These are phyloP conservation scores for Exophiala bonariae DNA, from an alignment of 2,329 filamentous ascomycete species.

Conservation along the genomic window DNA sequence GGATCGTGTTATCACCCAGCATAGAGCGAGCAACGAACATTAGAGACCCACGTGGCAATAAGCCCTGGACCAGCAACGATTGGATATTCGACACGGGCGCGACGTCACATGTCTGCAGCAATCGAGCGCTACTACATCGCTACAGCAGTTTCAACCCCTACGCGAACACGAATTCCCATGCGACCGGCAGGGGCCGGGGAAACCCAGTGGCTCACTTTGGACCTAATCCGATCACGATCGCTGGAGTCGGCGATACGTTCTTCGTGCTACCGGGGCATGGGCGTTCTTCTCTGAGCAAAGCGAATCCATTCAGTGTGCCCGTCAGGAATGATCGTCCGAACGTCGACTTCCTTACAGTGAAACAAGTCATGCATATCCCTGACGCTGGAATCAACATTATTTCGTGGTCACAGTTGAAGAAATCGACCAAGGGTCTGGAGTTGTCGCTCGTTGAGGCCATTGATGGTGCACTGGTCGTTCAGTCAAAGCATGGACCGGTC, in stretches of 20 bases:
- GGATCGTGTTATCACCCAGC: conserved; percentile 7
- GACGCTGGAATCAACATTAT: conserved; percentile 14
- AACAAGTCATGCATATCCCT: conserved; percentile 12
- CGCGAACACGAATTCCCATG: not conserved
- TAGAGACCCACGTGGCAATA: conserved; percentile 1
- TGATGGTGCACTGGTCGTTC: conserved; percentile 9
- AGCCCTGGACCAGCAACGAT: conserved; percentile 8
- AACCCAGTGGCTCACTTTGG: conserved; percentile 14
- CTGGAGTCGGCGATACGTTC: conserved; percentile 14
- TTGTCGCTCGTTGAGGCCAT: conserved; percentile 8
- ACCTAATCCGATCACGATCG: conserved; percentile 12
- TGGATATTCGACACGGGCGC: conserved; percentile 22
- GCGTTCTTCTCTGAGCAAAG: not conserved
- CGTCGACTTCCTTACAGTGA: conserved; percentile 10
- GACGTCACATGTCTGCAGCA: conserved; percentile 16
- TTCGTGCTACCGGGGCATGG: not conserved
- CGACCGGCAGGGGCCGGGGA: not conserved
- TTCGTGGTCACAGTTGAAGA: conserved; percentile 19
- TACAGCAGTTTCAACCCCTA: conserved; percentile 13
- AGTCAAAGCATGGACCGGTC: not conserved
- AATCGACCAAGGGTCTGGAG: conserved; percentile 5
- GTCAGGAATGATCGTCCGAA: not conserved
- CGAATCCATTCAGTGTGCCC: not conserved
- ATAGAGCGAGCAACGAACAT: conserved; percentile 3
- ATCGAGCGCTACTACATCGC: conserved; percentile 12